Conservation (phyloP, 1,284 basidiomycete species). For the Ganoderma resinaceum region DNA sequence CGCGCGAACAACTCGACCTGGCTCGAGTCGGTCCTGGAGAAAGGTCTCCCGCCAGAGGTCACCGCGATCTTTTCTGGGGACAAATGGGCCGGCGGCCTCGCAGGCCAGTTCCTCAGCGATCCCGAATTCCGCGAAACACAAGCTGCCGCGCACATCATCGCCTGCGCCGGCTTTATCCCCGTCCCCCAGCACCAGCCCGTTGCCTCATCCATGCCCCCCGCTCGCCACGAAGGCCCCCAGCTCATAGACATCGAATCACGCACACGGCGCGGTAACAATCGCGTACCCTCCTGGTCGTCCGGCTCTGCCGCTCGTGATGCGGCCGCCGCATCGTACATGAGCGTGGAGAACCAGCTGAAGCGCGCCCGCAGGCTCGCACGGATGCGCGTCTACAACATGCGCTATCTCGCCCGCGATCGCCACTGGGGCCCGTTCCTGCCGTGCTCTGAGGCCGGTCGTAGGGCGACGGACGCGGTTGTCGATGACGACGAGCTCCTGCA, state of each 20-base stretch:
- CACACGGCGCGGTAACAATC: not conserved
- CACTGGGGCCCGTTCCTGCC: constrained; percentile 54
- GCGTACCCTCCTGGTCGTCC: not conserved
- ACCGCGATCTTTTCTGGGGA: constrained; percentile 28
- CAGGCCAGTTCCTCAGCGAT: constrained; percentile 20
- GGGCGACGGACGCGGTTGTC: not conserved
- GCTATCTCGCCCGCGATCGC: constrained; percentile 49
- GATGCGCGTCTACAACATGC: constrained; percentile 53
- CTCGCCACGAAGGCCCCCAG: not conserved
- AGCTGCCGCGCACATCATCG: constrained; percentile 27
- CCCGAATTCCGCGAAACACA: constrained; percentile 28
- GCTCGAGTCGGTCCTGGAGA: constrained; percentile 32
- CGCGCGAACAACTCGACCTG: constrained; percentile 32
- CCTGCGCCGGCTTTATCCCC: constrained; percentile 31
- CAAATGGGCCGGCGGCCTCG: constrained; percentile 28
- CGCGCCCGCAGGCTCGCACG: constrained; percentile 50
- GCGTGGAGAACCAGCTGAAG: constrained; percentile 27
- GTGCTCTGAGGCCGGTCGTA: not conserved
- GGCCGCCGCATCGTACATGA: constrained; percentile 18
- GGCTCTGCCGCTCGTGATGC: not conserved
- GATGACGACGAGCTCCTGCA: constrained; percentile 25
- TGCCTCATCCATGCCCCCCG: not conserved
- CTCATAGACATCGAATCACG: not conserved
- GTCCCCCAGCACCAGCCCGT: constrained; percentile 12
- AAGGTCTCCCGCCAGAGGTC: constrained; percentile 35